phyloP scores from a whole-genome alignment of 805 yeast species.

The Ogataea philodendri region DNA sequence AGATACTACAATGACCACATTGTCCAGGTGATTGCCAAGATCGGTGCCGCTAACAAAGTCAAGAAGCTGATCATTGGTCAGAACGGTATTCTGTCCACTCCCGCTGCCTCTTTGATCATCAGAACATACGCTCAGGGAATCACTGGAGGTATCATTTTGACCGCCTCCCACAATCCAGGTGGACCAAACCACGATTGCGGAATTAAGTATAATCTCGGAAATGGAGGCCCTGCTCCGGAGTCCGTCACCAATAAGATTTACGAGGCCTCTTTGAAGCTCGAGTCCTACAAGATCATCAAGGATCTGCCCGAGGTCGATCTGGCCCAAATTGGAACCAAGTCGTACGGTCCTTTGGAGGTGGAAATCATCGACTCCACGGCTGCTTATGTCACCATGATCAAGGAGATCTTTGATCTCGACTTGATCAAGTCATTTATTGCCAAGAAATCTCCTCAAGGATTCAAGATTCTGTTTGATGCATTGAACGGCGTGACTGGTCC shows the following conservation, averaged over 20 bases:
- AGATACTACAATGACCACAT: constrained; percentile 84
- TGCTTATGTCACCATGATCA: constrained; percentile 76
- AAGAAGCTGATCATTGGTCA: constrained; percentile 82
- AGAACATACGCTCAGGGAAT: constrained; percentile 56
- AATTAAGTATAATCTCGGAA: constrained; percentile 88
- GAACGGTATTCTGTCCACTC: constrained; percentile 86
- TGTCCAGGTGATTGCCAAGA: constrained; percentile 74
- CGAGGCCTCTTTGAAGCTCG: constrained; percentile 59
- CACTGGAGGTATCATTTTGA: constrained; percentile 93
- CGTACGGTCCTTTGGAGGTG: constrained; percentile 61
- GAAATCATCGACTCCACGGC: constrained; percentile 81
- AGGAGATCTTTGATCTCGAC: constrained; percentile 82
- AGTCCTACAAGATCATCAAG: constrained; percentile 55
- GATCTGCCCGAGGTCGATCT: constrained; percentile 68
- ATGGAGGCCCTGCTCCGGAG: constrained; percentile 99
- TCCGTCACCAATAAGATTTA: constrained; percentile 84
- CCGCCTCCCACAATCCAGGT: constrained; percentile 98
- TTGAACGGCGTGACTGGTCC: constrained; percentile 97
- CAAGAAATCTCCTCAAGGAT: constrained; percentile 49
- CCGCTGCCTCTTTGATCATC: constrained; percentile 93
- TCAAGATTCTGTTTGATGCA: constrained; percentile 82
- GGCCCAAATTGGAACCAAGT: constrained; percentile 47
- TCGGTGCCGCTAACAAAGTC: constrained; percentile 91
- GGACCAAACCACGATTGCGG: constrained; percentile 92
- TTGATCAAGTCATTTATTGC: constrained; percentile 70